Evolutionary conservation across 177 flowering plant species (phyloP).

Genomic region (Vitis hybrid): DNA sequence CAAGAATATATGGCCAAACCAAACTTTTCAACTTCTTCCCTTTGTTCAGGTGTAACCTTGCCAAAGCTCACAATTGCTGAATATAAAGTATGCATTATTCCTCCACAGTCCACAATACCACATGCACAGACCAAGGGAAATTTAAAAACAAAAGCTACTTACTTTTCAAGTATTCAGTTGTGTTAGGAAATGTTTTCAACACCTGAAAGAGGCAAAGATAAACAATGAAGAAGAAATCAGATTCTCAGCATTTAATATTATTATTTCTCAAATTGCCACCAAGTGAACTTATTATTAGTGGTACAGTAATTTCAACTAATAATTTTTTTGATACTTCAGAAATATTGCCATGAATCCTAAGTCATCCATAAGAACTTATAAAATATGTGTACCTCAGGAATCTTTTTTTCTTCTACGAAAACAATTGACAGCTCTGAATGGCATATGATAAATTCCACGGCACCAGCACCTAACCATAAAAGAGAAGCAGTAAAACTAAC

Average conservation of each 20-base stretch:
- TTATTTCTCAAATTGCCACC: background rate
- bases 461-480: constrained; percentile 77
- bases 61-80: constrained; percentile 96
- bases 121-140: constrained; percentile 3
- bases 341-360: no score
- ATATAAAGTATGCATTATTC: constrained; percentile 5
- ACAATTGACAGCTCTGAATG: constrained; percentile 89
- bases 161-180: constrained; percentile 74
- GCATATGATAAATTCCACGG: constrained; percentile 81
- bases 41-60: constrained; percentile 65
- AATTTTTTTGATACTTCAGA: no score
- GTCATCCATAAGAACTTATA: background rate
- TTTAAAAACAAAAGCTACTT: constrained; percentile 25
- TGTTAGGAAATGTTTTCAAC: constrained; percentile 71
- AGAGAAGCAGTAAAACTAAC: background rate
- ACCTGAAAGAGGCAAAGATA: constrained; percentile 50
- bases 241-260: background rate
- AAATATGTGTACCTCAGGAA: constrained; percentile 65
- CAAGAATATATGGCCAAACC: constrained; percentile 71
- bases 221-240: background rate
- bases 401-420: constrained; percentile 83
- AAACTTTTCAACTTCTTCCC: constrained; percentile 52
- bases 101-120: background rate
- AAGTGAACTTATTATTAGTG: background rate
- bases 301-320: no score